Base-by-base conservation (phyloP, 345 rosid species). In the Linum trigynum region DNA sequence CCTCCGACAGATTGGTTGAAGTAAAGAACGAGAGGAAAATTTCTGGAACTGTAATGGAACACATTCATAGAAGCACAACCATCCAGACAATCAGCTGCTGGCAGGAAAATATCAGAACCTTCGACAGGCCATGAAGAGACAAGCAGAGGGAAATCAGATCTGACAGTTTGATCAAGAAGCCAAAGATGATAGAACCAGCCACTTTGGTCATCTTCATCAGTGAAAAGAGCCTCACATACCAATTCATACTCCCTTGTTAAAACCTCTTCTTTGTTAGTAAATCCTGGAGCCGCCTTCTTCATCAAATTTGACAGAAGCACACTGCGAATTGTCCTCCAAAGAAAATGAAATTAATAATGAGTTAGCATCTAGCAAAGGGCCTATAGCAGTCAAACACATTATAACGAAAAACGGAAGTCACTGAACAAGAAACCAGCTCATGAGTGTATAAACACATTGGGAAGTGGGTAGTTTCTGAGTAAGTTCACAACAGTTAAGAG, bases 161-260 rank as follows among this genome's bases (percentile, higher is more conserved):
- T 80, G 71, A 85, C 82, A 60, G 97, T 90, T 75, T 84, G 96
- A 71, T 83, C 87, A 75, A 90, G 87, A 77, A 94, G 92, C 97
- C 99, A 94, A 66, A 74, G 95, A 84, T 90, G 95, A 80, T 94
- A 94, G 83, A 90, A 88, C 99, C 97, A 94, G 61, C 90, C 97
- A 68, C 99, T 86, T 81, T 90, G 97, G 73, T 90, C 97, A 76
- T 84, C 91, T 48, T 85, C 87, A 71, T 94, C 97, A 0, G 91
- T 90, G 70, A 88, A 90, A 72, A 90, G 74, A 51, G 97, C 97
- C 58, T 80, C 75, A 67, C 80, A 89, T 56, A 94, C 86, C 69
- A 83, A 67, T 50, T 81, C 84, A 79, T 79, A 86, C 78, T 94
- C 97, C 39, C 82, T 81, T 7, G 80, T 84, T 59, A 85, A 71